Evolutionary conservation across 2,329 filamentous ascomycete species (phyloP).

Genomic region (Cytospora mali): DNA sequence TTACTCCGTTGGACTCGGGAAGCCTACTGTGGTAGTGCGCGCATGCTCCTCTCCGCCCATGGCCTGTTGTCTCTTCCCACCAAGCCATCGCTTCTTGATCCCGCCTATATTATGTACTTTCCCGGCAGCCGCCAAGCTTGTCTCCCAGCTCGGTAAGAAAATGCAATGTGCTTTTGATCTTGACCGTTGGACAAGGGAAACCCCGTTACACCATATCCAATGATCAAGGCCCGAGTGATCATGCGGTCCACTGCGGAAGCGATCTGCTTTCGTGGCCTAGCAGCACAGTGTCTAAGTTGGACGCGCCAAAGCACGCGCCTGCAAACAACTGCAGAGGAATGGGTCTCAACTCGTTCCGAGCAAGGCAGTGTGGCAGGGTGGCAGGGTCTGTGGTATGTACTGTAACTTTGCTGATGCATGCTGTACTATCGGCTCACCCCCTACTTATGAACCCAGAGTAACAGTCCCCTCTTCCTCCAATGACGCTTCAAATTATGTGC

Average conservation of each 20-base stretch:
- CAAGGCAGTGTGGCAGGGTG: conserved; percentile 1
- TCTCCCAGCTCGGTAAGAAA: neutral
- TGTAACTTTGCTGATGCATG: conserved; percentile 8
- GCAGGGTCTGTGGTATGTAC: neutral
- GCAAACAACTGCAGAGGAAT: conserved; percentile 10
- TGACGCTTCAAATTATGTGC: conserved; percentile 8
- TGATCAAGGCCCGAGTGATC: conserved; percentile 7
- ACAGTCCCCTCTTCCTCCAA: conserved; percentile 21
- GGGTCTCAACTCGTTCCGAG: conserved; percentile 6
- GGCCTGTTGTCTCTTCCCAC: neutral
- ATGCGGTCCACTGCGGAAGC: conserved; percentile 3
- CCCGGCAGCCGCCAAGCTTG: neutral
- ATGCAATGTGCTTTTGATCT: conserved; percentile 16
- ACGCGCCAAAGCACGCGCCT: conserved; percentile 17
- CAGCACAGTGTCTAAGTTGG: conserved; percentile 20
- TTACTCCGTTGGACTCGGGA: neutral
- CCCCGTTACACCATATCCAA: conserved; percentile 1
- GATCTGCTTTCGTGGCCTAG: neutral
- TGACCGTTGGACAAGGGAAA: neutral
- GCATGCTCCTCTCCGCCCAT: neutral
- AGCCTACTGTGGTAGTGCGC: neutral
- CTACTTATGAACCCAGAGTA: conserved; percentile 5
- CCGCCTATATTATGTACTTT: neutral
- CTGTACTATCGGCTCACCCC: neutral
- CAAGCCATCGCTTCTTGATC: neutral